These are phyloP conservation scores for Cystobasidium pallidum DNA, from an alignment of 1,284 basidiomycete genomes.

Conservation along the genomic window DNA sequence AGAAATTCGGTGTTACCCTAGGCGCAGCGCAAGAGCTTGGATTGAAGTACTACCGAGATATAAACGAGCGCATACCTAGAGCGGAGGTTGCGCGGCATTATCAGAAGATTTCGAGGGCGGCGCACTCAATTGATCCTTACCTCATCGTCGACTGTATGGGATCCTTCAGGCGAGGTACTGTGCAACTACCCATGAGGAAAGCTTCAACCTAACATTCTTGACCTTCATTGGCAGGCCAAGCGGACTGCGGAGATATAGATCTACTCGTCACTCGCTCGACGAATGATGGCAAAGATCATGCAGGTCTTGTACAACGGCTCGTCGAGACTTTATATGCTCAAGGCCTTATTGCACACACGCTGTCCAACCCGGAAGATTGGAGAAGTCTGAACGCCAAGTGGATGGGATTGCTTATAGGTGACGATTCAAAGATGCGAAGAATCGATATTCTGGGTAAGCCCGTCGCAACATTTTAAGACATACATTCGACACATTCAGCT, in stretches of 20 bases:
- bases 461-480: no score
- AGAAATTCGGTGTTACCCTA: slow-evolving; percentile 68
- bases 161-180: slow-evolving; percentile 68
- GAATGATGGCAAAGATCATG: slow-evolving; percentile 71
- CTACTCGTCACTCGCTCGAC: slow-evolving; percentile 77
- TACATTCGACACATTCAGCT: no score
- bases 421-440: slow-evolving; percentile 64
- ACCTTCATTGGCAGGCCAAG: slow-evolving; percentile 51
- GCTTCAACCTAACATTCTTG: not conserved
- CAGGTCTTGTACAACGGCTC: slow-evolving; percentile 64
- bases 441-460: slow-evolving; percentile 63
- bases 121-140: slow-evolving; percentile 69
- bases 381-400: slow-evolving; percentile 72
- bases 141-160: slow-evolving; percentile 80
- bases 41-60: slow-evolving; percentile 74
- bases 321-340: slow-evolving; percentile 64
- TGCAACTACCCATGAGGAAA: not conserved
- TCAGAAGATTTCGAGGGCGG: slow-evolving; percentile 70
- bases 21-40: slow-evolving; percentile 69
- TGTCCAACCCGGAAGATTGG: slow-evolving; percentile 66
- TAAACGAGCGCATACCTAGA: slow-evolving; percentile 79
- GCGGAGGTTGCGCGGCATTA: slow-evolving; percentile 75
- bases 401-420: slow-evolving; percentile 66
- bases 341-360: slow-evolving; percentile 73
- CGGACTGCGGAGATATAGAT: slow-evolving; percentile 83